Evolutionary conservation across 164 flowering plant species (phyloP).

Genomic region (Nymphaea thermarum): DNA sequence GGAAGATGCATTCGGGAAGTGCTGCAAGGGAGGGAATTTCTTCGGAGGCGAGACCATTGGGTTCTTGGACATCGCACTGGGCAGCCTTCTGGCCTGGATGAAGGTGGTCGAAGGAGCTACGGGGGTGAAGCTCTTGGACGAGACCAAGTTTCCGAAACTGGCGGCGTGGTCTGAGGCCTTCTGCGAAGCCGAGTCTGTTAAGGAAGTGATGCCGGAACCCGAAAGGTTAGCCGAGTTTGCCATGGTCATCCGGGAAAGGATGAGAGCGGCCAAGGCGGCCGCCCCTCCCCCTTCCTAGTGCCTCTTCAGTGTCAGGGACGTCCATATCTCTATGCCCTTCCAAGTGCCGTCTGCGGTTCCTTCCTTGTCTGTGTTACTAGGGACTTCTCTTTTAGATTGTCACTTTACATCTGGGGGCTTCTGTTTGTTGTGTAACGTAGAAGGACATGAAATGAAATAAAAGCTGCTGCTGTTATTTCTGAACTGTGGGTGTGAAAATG

Average conservation of each 20-base stretch:
- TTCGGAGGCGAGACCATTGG: constrained; percentile 56
- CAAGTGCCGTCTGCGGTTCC: no score
- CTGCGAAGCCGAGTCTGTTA: constrained; percentile 28
- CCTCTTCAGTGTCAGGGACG: no score
- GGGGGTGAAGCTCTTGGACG: constrained; percentile 28
- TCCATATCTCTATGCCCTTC: no score
- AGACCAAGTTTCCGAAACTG: constrained; percentile 26
- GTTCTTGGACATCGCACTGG: constrained; percentile 44
- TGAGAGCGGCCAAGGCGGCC: no score
- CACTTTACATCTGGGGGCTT: no score
- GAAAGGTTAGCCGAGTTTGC: constrained; percentile 39
- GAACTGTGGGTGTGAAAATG: no score
- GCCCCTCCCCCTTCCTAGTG: no score
- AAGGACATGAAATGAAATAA: no score
- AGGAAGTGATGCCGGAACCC: constrained; percentile 44
- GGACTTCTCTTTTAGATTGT: no score
- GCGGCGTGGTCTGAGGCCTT: constrained; percentile 40
- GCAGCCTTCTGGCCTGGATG: constrained; percentile 41
- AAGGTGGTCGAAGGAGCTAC: constrained; percentile 19
- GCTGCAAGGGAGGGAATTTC: constrained; percentile 44
- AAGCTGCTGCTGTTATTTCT: no score
- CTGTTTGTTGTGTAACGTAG: no score
- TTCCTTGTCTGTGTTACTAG: no score
- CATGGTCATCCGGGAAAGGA: constrained; percentile 1
- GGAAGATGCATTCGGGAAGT: constrained; percentile 35